phyloP scores from a whole-genome alignment of 352 stramenopile genomes.

The Paralagenidium karlingii region DNA sequence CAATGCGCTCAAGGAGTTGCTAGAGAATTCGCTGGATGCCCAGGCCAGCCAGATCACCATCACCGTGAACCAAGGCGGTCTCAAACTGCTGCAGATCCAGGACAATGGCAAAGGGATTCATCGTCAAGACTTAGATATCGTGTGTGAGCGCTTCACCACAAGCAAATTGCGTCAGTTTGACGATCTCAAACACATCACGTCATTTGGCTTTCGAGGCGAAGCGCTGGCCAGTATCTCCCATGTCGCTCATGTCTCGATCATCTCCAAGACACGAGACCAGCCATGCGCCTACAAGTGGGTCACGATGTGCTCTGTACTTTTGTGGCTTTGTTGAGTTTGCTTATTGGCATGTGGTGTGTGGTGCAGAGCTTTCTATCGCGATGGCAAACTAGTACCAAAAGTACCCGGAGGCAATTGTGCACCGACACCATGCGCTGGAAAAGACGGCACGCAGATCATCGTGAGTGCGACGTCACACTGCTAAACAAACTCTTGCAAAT shows the following conservation, averaged over 20 bases:
- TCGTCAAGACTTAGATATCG: conserved; percentile 86
- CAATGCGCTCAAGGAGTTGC: conserved; percentile 94
- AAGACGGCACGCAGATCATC: conserved; percentile 70
- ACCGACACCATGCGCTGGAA: conserved; percentile 58
- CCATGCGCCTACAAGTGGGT: conserved; percentile 71
- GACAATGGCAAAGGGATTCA: conserved; percentile 92
- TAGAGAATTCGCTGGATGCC: conserved; percentile 98
- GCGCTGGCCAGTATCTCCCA: conserved; percentile 95
- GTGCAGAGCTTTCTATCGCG: conserved; percentile 82
- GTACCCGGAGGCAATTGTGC: conserved; percentile 45
- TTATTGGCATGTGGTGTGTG: background rate
- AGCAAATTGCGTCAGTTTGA: conserved; percentile 94
- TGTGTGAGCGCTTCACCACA: conserved; percentile 97
- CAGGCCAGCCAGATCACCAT: conserved; percentile 77
- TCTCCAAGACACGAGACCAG: conserved; percentile 65
- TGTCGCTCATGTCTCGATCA: conserved; percentile 88
- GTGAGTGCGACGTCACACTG: conserved; percentile 7
- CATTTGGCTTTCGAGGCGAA: conserved; percentile 98
- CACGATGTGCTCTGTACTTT: background rate
- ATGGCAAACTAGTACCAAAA: conserved; percentile 80
- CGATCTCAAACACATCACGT: conserved; percentile 89
- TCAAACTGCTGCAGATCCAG: conserved; percentile 92
- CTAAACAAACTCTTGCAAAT: background rate
- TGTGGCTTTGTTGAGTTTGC: background rate
- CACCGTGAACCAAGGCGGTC: conserved; percentile 67